Conservation (phyloP, 257 asterid species). For the Capsicum rhomboideum region DNA sequence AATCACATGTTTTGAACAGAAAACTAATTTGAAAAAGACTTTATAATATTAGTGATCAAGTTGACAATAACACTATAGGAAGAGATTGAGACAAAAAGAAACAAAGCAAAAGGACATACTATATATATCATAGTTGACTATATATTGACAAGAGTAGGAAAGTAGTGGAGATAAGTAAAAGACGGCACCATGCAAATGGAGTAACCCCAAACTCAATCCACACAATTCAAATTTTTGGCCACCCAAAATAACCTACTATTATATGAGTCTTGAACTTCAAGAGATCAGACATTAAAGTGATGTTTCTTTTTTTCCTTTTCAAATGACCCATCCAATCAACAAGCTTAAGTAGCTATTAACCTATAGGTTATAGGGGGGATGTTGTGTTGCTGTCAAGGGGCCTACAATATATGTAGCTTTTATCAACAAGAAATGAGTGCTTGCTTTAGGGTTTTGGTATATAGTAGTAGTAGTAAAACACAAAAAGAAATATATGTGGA, state of each 20-base stretch:
- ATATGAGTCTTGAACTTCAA: background rate
- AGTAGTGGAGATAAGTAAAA: background rate
- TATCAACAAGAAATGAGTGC: conserved; percentile 48
- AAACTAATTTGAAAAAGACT: background rate
- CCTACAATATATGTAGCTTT: conserved; percentile 43
- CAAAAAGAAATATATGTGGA: conserved; percentile 45
- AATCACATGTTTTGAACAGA: background rate
- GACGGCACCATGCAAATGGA: conserved; percentile 3
- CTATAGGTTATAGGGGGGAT: background rate
- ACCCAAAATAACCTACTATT: background rate
- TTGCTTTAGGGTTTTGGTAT: conserved; percentile 50
- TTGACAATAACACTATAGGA: background rate
- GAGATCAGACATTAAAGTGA: conserved; percentile 3
- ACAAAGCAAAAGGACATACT: background rate
- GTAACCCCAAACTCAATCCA: background rate
- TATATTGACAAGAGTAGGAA: background rate
- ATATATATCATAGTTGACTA: background rate
- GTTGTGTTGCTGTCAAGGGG: conserved; percentile 33
- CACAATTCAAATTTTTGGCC: conserved; percentile 2
- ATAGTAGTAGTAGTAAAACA: background rate
- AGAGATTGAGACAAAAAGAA: background rate
- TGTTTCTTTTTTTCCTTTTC: background rate
- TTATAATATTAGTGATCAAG: background rate
- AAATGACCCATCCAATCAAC: background rate
- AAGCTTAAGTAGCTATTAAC: background rate